phyloP scores from a whole-genome alignment of 2,329 filamentous ascomycete genomes.

The Ceratocystis colombiana region DNA sequence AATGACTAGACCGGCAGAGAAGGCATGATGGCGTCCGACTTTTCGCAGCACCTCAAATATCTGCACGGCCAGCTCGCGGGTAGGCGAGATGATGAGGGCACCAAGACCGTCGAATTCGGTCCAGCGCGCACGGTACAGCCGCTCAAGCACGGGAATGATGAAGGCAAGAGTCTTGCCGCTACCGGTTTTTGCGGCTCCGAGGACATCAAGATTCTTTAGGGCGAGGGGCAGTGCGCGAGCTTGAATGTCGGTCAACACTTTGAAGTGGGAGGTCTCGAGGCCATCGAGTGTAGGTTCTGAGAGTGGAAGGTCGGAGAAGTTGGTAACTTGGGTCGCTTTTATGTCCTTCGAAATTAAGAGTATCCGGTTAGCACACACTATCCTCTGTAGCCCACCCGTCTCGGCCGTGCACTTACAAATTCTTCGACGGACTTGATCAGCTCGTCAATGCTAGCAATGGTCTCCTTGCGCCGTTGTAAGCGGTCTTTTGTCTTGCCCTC shows the following conservation, averaged over 20 bases:
- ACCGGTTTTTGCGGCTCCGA: conserved; percentile 90
- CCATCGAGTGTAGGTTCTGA: conserved; percentile 70
- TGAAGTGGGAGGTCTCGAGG: conserved; percentile 78
- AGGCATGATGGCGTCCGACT: conserved; percentile 76
- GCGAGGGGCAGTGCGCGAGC: conserved; percentile 77
- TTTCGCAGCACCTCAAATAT: conserved; percentile 92
- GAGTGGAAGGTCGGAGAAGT: conserved; percentile 76
- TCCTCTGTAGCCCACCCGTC: neutral
- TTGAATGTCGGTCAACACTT: conserved; percentile 84
- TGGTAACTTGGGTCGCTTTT: conserved; percentile 49
- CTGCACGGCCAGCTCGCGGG: conserved; percentile 88
- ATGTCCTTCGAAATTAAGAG: conserved; percentile 41
- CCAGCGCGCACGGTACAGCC: conserved; percentile 80
- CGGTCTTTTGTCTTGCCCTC: conserved; percentile 26
- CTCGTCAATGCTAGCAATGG: conserved; percentile 35
- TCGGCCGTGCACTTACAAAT: conserved; percentile 33
- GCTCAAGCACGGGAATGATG: conserved; percentile 82
- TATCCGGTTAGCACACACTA: neutral
- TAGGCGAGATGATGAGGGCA: conserved; percentile 86
- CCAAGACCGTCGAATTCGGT: conserved; percentile 84
- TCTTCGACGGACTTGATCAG: conserved; percentile 36
- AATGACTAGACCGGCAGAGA: conserved; percentile 87
- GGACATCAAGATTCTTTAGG: conserved; percentile 74
- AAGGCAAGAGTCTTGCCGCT: conserved; percentile 95
- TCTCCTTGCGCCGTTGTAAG: conserved; percentile 33